Percentiles rank a stretch among this genome's conserved stretches.
Conservation (phyloP, 345 rosid genomes). For the Rubroshorea leprosula region DNA sequence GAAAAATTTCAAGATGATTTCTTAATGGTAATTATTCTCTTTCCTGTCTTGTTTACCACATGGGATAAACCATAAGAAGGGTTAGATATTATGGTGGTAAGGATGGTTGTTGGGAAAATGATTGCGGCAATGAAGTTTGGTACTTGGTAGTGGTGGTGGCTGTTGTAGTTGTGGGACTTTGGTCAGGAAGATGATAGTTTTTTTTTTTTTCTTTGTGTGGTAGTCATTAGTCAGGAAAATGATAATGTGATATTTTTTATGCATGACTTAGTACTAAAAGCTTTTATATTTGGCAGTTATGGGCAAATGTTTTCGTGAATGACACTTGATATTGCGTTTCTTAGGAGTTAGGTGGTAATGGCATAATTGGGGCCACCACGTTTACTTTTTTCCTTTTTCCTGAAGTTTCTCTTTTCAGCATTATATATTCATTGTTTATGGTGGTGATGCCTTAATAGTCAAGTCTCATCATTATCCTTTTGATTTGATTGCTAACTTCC, state of each 20-base stretch:
- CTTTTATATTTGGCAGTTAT: too few relatives aligned
- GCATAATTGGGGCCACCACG: too few relatives aligned
- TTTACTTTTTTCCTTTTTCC: background rate
- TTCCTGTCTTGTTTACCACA: background rate
- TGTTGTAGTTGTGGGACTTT: background rate
- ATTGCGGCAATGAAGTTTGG: too few relatives aligned
- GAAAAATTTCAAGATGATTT: slow-evolving; percentile 90
- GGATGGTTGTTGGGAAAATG: too few relatives aligned
- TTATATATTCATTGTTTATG: background rate
- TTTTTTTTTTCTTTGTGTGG: too few relatives aligned
- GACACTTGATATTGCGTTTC: too few relatives aligned
- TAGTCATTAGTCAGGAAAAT: background rate
- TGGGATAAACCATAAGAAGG: too few relatives aligned
- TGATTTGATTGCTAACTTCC: background rate
- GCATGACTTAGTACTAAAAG: too few relatives aligned
- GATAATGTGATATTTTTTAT: too few relatives aligned
- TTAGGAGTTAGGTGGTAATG: too few relatives aligned
- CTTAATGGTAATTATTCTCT: slow-evolving; percentile 66
- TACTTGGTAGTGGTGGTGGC: too few relatives aligned
- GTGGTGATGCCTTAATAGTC: background rate
- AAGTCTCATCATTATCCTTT: background rate
- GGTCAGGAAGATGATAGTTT: background rate
- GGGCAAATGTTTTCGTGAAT: too few relatives aligned
- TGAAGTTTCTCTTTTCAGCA: background rate
- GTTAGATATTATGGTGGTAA: background rate